phyloP scores from a whole-genome alignment of 805 yeast genomes.

The Ogataea nonfermentans region DNA sequence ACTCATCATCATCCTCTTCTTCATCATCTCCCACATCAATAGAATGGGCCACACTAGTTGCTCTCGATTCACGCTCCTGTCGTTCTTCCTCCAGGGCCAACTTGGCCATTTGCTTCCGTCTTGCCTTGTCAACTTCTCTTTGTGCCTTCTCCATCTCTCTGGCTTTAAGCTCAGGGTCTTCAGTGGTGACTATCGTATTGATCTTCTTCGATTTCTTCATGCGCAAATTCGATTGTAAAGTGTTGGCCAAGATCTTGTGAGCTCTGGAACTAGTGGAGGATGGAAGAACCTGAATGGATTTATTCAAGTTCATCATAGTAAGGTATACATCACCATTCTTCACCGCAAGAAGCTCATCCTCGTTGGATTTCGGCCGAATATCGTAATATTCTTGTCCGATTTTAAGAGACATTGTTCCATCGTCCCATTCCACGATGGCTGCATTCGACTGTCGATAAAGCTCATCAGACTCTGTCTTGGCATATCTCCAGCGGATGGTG shows the following conservation, averaged over 20 bases:
- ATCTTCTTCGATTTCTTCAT: constrained; percentile 45
- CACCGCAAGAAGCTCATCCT: constrained; percentile 72
- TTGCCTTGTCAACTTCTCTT: constrained; percentile 58
- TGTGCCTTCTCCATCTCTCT: constrained; percentile 66
- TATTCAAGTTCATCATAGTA: constrained; percentile 61
- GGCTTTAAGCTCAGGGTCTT: constrained; percentile 71
- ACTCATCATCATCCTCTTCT: constrained; percentile 29
- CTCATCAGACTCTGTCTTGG: constrained; percentile 66
- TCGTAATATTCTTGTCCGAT: constrained; percentile 88
- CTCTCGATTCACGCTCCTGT: constrained; percentile 40
- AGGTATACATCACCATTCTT: constrained; percentile 70
- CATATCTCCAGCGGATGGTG: constrained; percentile 93
- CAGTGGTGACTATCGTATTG: constrained; percentile 49
- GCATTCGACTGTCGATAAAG: constrained; percentile 85
- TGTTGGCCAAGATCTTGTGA: constrained; percentile 74
- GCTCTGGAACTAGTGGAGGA: constrained; percentile 85
- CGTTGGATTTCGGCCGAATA: constrained; percentile 58
- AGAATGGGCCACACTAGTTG: constrained; percentile 11
- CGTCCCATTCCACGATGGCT: constrained; percentile 90
- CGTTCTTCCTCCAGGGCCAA: constrained; percentile 57
- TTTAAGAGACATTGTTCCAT: constrained; percentile 82
- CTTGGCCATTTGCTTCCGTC: constrained; percentile 58
- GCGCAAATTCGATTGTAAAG: constrained; percentile 51
- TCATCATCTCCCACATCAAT: constrained; percentile 43
- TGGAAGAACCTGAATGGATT: constrained; percentile 76